These are phyloP conservation scores for Phytopythium oedochilum DNA, from an alignment of 352 stramenopile genomes.

Conservation along the genomic window DNA sequence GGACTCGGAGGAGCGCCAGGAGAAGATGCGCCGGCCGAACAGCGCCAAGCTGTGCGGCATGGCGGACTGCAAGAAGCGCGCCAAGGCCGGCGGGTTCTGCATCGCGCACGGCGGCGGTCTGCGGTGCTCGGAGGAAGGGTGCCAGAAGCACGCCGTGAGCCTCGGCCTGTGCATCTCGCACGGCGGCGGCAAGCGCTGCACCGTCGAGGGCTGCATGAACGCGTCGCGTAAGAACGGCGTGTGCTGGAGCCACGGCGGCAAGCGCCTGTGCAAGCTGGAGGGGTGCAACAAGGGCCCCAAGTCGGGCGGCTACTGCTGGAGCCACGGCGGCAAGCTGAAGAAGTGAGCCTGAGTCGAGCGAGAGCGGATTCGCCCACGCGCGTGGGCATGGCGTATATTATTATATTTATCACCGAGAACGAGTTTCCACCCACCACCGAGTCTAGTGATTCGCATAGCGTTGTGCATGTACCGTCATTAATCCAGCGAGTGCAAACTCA, in stretches of 20 bases:
- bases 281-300: conserved; percentile 81
- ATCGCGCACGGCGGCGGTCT: conserved; percentile 78
- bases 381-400: conserved; percentile 6
- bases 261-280: conserved; percentile 74
- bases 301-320: conserved; percentile 81
- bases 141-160: conserved; percentile 78
- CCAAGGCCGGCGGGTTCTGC: conserved; percentile 76
- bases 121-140: conserved; percentile 64
- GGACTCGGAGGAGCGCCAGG: conserved; percentile 10
- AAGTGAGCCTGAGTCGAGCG: conserved; percentile 48
- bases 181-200: conserved; percentile 77
- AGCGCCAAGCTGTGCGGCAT: conserved; percentile 79
- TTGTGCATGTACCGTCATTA: not conserved
- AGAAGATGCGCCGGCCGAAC: conserved; percentile 45
- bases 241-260: conserved; percentile 78
- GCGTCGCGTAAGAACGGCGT: conserved; percentile 79
- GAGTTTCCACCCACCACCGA: not conserved
- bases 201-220: conserved; percentile 67
- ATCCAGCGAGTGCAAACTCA: too few relatives aligned
- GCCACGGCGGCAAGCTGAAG: conserved; percentile 78
- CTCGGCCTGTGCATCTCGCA: conserved; percentile 84
- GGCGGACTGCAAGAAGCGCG: conserved; percentile 67
- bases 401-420: conserved; percentile 35
- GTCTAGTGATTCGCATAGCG: not conserved
- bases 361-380: not conserved